Percentiles rank a stretch among this genome's conserved stretches.
Conservation (phyloP, 768 basidiomycete genomes). For the Inosperma sp. region DNA sequence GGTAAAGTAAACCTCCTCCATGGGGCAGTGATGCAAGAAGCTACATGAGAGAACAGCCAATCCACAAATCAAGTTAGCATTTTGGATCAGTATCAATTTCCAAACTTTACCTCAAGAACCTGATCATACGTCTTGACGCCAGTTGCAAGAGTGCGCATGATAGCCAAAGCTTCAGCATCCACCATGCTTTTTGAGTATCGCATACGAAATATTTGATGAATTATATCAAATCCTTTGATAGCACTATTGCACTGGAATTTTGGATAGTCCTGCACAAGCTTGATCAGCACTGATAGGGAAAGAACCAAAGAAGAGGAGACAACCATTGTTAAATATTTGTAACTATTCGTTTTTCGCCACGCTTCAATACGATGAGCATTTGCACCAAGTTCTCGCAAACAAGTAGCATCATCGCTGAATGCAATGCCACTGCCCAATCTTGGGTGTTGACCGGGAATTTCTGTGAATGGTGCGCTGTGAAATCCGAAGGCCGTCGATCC, state of each 20-base stretch:
- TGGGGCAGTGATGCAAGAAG: conserved; percentile 75
- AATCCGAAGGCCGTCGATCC: conserved; percentile 76
- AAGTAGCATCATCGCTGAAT: conserved; percentile 66
- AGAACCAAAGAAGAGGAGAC: conserved; percentile 11
- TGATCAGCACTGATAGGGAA: background rate
- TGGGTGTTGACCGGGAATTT: conserved; percentile 38
- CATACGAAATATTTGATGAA: conserved; percentile 82
- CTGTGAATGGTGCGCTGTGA: conserved; percentile 51
- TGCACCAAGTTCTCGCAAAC: conserved; percentile 62
- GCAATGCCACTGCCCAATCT: conserved; percentile 78
- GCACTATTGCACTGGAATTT: conserved; percentile 49
- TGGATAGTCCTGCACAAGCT: conserved; percentile 56
- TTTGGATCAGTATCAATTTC: no score
- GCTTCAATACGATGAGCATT: conserved; percentile 89
- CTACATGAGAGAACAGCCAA: conserved; percentile 42
- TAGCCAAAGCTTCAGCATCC: conserved; percentile 68
- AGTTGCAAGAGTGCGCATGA: conserved; percentile 70
- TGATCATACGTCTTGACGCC: conserved; percentile 80
- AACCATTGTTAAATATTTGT: conserved; percentile 69
- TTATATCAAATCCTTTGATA: conserved; percentile 77
- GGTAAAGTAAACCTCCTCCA: conserved; percentile 74
- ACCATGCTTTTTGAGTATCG: conserved; percentile 66
- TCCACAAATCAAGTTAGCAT: no score
- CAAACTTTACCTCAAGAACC: conserved; percentile 67
- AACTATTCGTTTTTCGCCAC: conserved; percentile 82